phyloP scores from a whole-genome alignment of 441 rosid species.

The Gossypium lobatum region DNA sequence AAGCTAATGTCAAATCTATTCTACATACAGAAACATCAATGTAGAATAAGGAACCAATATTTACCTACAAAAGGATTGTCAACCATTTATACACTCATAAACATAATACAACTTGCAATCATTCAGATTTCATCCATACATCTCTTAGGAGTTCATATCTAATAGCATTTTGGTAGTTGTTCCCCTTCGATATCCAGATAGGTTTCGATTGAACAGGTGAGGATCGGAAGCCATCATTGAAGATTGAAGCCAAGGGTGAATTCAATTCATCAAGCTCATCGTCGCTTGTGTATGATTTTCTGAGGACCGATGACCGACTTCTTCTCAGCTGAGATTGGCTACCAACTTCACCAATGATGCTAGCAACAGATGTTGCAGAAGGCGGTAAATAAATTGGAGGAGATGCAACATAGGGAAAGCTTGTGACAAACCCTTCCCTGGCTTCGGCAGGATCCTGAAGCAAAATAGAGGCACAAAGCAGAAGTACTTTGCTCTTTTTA shows the following conservation, averaged over 20 bases:
- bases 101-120: conserved; percentile 7
- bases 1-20: neutral
- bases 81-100: neutral
- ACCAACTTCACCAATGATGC: conserved; percentile 43
- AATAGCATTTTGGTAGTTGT: conserved; percentile 27
- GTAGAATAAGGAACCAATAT: conserved; percentile 12
- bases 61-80: conserved; percentile 2
- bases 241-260: conserved; percentile 62
- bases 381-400: conserved; percentile 60
- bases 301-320: conserved; percentile 55
- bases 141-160: conserved; percentile 81
- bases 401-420: conserved; percentile 57
- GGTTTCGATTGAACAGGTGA: conserved; percentile 34
- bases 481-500: neutral
- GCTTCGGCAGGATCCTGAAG: conserved; percentile 38
- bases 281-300: conserved; percentile 81
- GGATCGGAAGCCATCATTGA: conserved; percentile 29
- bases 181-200: conserved; percentile 40
- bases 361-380: conserved; percentile 45
- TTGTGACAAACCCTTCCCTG: conserved; percentile 33
- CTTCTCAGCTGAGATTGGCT: conserved; percentile 38
- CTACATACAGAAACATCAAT: conserved; percentile 36
- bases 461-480: conserved; percentile 9
- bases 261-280: conserved; percentile 87
- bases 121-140: conserved; percentile 67